Conservation (phyloP, 805 yeast genomes). For the Candida insectorum region DNA sequence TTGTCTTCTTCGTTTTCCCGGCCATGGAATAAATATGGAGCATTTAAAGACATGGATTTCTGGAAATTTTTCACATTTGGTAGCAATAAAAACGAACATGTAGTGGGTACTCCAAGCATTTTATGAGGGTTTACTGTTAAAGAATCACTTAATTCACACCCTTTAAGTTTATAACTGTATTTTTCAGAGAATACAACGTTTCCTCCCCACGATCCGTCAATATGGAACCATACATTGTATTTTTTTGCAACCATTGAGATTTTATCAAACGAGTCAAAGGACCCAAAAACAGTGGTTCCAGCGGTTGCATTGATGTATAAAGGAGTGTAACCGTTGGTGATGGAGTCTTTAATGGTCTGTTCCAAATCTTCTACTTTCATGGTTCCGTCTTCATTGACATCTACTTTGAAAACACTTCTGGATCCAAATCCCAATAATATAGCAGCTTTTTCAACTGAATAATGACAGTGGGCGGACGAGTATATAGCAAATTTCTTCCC, state of each 20-base stretch:
- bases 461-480: constrained; percentile 71
- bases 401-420: constrained; percentile 57
- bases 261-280: constrained; percentile 65
- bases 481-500: constrained; percentile 60
- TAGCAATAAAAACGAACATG: constrained; percentile 68
- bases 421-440: constrained; percentile 72
- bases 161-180: constrained; percentile 47
- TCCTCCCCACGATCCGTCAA: constrained; percentile 93
- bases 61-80: constrained; percentile 68
- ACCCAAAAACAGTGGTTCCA: constrained; percentile 85
- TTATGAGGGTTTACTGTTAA: constrained; percentile 84
- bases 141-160: constrained; percentile 67
- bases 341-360: constrained; percentile 40
- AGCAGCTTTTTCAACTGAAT: constrained; percentile 79
- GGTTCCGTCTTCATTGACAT: constrained; percentile 52
- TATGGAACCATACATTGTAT: constrained; percentile 70
- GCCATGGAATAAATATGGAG: constrained; percentile 78
- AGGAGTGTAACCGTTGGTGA: constrained; percentile 60
- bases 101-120: constrained; percentile 82
- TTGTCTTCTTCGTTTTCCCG: constrained; percentile 49
- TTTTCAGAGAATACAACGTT: constrained; percentile 64
- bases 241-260: constrained; percentile 53
- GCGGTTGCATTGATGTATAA: constrained; percentile 80
- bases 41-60: constrained; percentile 69
- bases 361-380: constrained; percentile 52